Evolutionary conservation across 257 asterid species (phyloP).

Genomic region (Gynochthodes officinalis): DNA sequence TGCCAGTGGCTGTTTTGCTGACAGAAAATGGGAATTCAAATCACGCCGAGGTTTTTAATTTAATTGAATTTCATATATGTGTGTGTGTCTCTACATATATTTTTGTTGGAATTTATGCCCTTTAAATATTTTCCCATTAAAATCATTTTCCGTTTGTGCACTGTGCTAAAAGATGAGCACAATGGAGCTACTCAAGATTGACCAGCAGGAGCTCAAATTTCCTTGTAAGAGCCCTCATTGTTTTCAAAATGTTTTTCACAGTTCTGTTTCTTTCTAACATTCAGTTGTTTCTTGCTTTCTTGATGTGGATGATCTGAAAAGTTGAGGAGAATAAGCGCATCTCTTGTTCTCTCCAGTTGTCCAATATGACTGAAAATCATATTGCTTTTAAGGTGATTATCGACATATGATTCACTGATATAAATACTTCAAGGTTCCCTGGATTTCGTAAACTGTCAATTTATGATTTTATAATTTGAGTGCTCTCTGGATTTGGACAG

Average conservation of each 20-base stretch:
- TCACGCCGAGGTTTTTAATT: conserved; percentile 37
- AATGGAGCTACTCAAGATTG: neutral
- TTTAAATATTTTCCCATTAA: neutral
- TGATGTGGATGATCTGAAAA: neutral
- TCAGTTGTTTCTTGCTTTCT: neutral
- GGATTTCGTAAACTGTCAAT: neutral
- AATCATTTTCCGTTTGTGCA: neutral
- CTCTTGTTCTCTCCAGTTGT: conserved; percentile 5
- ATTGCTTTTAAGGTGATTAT: conserved; percentile 13
- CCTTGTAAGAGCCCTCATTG: neutral
- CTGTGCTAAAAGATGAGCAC: neutral
- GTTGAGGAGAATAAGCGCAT: conserved; percentile 6
- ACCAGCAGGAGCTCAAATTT: neutral
- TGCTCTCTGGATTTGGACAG: neutral
- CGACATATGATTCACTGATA: neutral
- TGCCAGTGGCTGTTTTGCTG: conserved; percentile 37
- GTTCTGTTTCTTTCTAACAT: neutral
- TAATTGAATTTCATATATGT: too few species aligned
- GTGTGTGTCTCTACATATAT: too few species aligned
- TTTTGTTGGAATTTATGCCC: too few species aligned
- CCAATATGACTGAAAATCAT: conserved; percentile 1
- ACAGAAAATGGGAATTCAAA: conserved; percentile 22
- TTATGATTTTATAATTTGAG: neutral
- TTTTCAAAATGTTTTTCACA: neutral
- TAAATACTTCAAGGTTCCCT: neutral